These are phyloP conservation scores for Penicillium olsonii DNA, from an alignment of 2,329 filamentous ascomycete genomes.

Conservation along the genomic window DNA sequence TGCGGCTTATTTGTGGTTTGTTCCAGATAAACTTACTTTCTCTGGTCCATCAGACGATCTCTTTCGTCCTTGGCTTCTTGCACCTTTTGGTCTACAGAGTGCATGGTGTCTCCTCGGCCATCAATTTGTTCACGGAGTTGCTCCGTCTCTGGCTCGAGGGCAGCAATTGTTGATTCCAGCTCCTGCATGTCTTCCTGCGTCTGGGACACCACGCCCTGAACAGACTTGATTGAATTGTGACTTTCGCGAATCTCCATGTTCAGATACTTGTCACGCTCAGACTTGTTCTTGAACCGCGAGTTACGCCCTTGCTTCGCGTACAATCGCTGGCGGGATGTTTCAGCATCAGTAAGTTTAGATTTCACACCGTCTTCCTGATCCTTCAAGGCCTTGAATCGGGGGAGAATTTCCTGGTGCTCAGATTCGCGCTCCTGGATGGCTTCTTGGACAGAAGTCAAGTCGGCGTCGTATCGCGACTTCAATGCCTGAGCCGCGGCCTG, in stretches of 20 bases:
- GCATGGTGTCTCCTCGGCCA: slow-evolving; percentile 73
- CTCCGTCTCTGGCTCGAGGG: slow-evolving; percentile 72
- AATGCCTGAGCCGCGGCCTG: slow-evolving; percentile 76
- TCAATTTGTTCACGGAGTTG: slow-evolving; percentile 72
- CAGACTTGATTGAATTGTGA: slow-evolving; percentile 71
- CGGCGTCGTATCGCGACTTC: slow-evolving; percentile 68
- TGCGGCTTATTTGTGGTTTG: not conserved
- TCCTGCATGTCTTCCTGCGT: slow-evolving; percentile 78
- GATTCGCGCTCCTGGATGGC: slow-evolving; percentile 75
- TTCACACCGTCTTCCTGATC: slow-evolving; percentile 71
- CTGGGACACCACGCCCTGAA: slow-evolving; percentile 82
- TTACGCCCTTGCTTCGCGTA: slow-evolving; percentile 91
- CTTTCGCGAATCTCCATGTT: slow-evolving; percentile 78
- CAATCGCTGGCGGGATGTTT: slow-evolving; percentile 73
- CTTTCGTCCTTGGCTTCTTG: slow-evolving; percentile 75
- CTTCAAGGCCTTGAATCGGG: slow-evolving; percentile 73
- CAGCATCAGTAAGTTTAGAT: slow-evolving; percentile 72
- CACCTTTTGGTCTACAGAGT: slow-evolving; percentile 71
- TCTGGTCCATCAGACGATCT: slow-evolving; percentile 79
- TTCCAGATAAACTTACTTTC: slow-evolving; percentile 58
- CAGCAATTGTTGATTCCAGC: slow-evolving; percentile 69
- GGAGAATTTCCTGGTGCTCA: slow-evolving; percentile 73
- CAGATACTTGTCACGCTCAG: slow-evolving; percentile 82
- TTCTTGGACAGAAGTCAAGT: slow-evolving; percentile 69
- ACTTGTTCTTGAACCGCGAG: slow-evolving; percentile 83